Base-by-base conservation (phyloP, 345 rosid species). In the Ceriops zippeliana region DNA sequence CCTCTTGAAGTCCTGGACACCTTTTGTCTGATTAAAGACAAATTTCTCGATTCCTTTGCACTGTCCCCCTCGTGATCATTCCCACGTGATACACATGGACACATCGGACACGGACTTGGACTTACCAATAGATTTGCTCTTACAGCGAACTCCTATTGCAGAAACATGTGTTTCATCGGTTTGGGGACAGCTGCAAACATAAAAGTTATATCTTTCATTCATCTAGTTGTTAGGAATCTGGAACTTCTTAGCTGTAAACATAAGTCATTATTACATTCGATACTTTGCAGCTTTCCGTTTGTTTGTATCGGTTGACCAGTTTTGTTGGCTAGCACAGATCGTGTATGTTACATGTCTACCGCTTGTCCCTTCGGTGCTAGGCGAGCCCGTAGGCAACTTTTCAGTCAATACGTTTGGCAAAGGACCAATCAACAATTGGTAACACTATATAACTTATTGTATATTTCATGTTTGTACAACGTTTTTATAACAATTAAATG, bases 171-270 rank as follows among this genome's bases (percentile, higher is more conserved):
- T 76, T 69, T 84, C 90, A 74, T 65, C 77, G 54, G 58, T 73
- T 69, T 84, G 86, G 52, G 81, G 83, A 72, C 89, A 90, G 80
- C 88, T 78, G 73, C 90, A 90, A 38, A 90, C 77, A 78, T 84
- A 84, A 70, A 51, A 78, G 35, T 81, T 86, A 65, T 80, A 85
- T 68, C 93, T 86, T 76, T 89, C 96, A 76, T 63, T 73, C 58
- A 68, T 65, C 72, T 77, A 78, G 76, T 49, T 80, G 66, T 66
- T 80, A 52, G 85, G 71, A 76, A 87, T 73, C 46, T 79, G 87
- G 26, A 79, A 75, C 85, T 86, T 88, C 74, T 88, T 95, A 52
- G 9, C 37, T 7, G 9, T 9, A 7, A 7, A 34, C 37, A 7
- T 0, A 34, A 34, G 10, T 34, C 34, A 31, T 5, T 31, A 31